Evolutionary conservation across 2,329 filamentous ascomycete genomes (phyloP).

Genomic region (Cordyceps cateniannulata): DNA sequence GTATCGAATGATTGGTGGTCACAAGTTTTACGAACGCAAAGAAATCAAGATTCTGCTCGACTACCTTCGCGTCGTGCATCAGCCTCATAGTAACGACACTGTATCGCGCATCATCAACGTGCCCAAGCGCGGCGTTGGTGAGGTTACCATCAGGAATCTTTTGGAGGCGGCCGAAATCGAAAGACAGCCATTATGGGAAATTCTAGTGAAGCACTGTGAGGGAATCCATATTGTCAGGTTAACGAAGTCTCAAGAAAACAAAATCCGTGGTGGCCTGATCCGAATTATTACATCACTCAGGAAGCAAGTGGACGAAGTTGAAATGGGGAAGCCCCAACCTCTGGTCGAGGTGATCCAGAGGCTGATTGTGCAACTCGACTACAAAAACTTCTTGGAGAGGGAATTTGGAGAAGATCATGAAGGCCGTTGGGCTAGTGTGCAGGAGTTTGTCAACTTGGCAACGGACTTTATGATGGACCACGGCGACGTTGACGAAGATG

Average conservation of each 20-base stretch:
- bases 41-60: conserved; percentile 86
- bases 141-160: conserved; percentile 66
- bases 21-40: conserved; percentile 83
- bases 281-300: conserved; percentile 31
- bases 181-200: conserved; percentile 65
- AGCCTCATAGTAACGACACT: conserved; percentile 82
- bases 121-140: conserved; percentile 74
- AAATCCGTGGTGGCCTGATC: conserved; percentile 44
- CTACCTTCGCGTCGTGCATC: conserved; percentile 78
- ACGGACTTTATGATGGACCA: conserved; percentile 56
- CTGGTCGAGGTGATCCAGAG: conserved; percentile 45
- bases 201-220: conserved; percentile 54
- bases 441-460: conserved; percentile 78
- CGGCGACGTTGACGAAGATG: conserved; percentile 42
- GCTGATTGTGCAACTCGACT: conserved; percentile 58
- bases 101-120: conserved; percentile 78
- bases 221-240: conserved; percentile 44
- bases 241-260: conserved; percentile 44
- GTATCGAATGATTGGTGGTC: conserved; percentile 87
- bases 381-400: conserved; percentile 66
- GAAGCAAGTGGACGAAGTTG: conserved; percentile 23
- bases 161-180: conserved; percentile 68
- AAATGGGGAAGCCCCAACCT: conserved; percentile 22
- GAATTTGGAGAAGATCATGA: conserved; percentile 70
- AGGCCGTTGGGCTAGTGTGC: conserved; percentile 77